phyloP scores from a whole-genome alignment of 208 protist species.

The Trypanosoma brucei region DNA sequence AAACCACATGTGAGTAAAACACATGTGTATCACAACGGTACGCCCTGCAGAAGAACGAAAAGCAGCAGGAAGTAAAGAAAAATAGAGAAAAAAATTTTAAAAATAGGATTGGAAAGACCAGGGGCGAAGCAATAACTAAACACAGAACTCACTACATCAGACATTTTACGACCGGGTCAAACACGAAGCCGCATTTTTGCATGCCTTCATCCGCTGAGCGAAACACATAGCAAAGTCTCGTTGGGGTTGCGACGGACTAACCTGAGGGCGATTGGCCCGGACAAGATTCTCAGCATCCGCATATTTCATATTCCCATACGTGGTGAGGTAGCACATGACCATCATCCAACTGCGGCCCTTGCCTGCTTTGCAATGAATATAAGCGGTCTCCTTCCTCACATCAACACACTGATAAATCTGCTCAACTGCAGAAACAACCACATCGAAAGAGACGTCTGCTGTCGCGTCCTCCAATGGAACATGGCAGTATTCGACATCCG shows the following conservation, averaged over 20 bases:
- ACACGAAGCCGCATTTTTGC: too few species aligned
- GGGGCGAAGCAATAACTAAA: too few species aligned
- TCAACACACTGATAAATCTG: constrained; percentile 52
- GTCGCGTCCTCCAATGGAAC: constrained; percentile 73
- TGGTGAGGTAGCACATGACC: constrained; percentile 81
- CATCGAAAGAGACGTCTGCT: constrained; percentile 41
- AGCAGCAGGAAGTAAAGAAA: too few species aligned
- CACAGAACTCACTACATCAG: too few species aligned
- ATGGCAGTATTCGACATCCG: constrained; percentile 46
- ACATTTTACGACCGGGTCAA: too few species aligned
- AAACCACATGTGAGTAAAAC: too few species aligned
- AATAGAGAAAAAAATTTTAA: too few species aligned
- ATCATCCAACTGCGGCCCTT: constrained; percentile 89
- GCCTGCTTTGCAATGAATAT: constrained; percentile 90
- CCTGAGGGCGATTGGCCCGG: constrained; percentile 41
- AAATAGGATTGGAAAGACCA: too few species aligned
- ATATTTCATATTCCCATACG: constrained; percentile 59
- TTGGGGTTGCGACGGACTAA: constrained; percentile 65
- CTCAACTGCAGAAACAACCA: constrained; percentile 49
- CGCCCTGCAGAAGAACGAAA: too few species aligned
- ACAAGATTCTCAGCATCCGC: constrained; percentile 42
- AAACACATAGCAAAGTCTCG: constrained; percentile 59
- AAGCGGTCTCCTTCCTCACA: constrained; percentile 37
- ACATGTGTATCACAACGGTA: too few species aligned
- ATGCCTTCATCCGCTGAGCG: constrained; percentile 14